Base-by-base conservation (phyloP, 768 basidiomycete species). In the Auricularia sp. region DNA sequence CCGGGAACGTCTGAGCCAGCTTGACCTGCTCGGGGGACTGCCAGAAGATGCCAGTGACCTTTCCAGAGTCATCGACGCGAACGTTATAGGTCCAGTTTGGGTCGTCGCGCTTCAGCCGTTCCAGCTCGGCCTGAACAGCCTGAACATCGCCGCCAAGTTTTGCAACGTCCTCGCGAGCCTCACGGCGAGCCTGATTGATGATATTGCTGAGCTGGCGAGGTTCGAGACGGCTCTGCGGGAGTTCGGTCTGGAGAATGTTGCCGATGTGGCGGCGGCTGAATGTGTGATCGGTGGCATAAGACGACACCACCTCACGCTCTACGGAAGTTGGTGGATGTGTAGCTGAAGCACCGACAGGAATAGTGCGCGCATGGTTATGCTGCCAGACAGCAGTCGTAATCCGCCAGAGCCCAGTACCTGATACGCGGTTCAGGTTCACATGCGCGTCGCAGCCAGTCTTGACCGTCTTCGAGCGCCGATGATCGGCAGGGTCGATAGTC, bases 51-150 rank as follows among this genome's bases (percentile, higher is more conserved):
- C 36, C 62, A 1, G 10, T 3, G 39, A 62, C 61, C 23, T 47
- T 64, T 62, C 66, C 56, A 47, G 69, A 56, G 62, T 73, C 71
- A 33, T 73, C 51, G 21, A 69, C 35, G 10, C 71, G 61, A 36
- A 74, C 62, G 29, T 62, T 66, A 34, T 62, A 62, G 11, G 34
- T 4, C 62, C 62, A 62, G 16, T 18, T 16, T 29, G 54, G 34
- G 1, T 39, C 58, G 29, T 64, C 36, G 36, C 54, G 12, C 23
- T 59, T 64, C 23, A 23, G 7, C n/a, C 60, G n/a, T 21, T 64
- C 53, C 7, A 64, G 54, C 29, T 21, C 54, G 3, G 23, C n/a
- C 14, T 53, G 47, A 5, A 64, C 39, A n/a, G 56, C 56, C 12
- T 34, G 36, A 36, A 64, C 18, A 35, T 64, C 63, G 18, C 63